These are phyloP conservation scores for Lepiota venenata DNA, from an alignment of 768 basidiomycete genomes.

Conservation along the genomic window DNA sequence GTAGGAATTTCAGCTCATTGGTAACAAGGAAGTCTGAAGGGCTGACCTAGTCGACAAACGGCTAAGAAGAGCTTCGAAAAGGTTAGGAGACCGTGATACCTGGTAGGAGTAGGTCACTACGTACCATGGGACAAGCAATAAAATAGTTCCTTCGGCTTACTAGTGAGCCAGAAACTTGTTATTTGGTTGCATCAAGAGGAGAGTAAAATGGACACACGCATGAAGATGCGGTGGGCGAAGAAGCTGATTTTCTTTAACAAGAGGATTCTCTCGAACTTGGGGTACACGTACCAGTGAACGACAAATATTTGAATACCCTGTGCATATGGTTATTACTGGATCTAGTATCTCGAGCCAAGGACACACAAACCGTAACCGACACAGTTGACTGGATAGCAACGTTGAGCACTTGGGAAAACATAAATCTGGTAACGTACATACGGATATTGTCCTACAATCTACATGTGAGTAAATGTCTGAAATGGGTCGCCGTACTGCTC, in stretches of 20 bases:
- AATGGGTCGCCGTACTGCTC: not conserved
- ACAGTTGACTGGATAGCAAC: constrained; percentile 20
- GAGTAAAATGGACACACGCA: constrained; percentile 24
- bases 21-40: not conserved
- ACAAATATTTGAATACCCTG: constrained; percentile 28
- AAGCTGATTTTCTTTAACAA: constrained; percentile 20
- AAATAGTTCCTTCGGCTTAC: constrained; percentile 35
- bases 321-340: not conserved
- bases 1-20: not conserved
- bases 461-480: not conserved
- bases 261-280: not conserved
- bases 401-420: not conserved
- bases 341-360: not conserved
- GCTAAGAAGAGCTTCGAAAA: constrained; percentile 21
- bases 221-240: constrained; percentile 36
- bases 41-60: constrained; percentile 24
- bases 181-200: not conserved
- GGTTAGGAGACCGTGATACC: not conserved
- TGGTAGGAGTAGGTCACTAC: not conserved
- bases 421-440: not conserved
- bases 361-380: constrained; percentile 22
- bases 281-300: constrained; percentile 22
- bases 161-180: constrained; percentile 9
- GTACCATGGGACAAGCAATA: constrained; percentile 28
- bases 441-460: not conserved